Base-by-base conservation (phyloP, 2,329 filamentous ascomycete species). In the Pestalotiopsis sp. region DNA sequence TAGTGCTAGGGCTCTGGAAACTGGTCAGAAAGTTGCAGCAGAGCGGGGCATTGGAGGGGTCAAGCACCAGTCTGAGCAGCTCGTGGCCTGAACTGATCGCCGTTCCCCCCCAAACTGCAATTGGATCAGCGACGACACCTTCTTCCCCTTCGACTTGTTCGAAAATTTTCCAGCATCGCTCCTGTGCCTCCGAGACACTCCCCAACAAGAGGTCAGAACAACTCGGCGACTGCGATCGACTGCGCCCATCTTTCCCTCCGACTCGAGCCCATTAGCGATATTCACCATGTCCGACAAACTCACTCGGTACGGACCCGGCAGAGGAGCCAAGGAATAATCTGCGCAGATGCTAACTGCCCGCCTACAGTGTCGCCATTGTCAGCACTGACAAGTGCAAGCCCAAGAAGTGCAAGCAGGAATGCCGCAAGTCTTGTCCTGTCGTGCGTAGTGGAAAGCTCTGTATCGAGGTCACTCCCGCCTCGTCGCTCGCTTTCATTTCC, bases 331-430 rank as follows among this genome's bases (percentile, higher is more conserved):
- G 57, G 13, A 31, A 60, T 36, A 38, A 31, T 14, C 66, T 62
- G 75, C 45, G 45, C 45, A 52, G 20, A 23, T 52, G 45, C 17
- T 79, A 97, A 52, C n/a, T 11, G 17, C 45, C 20, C 6, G 45
- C 17, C 45, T 9, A 52, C 20, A 52, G 96, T 92, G 95, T 99
- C 85, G 96, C 96, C 78, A 99, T 99, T 86, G 93, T 99, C 87
- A 98, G 95, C 84, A 92, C 89, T 81, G 96, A 99, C 91, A 98
- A 99, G 92, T 95, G 93, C 88, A 96, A 96, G 81, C 93, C 93
- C 69, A 95, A 95, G 92, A 98, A 98, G 94, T 98, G 96, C 83
- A 91, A 95, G 75, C 95, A 98, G 86, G 96, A 99, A 84, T 99
- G 96, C 88, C 98, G 98, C 83, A 98, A 98, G 82, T 95, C 95